These are phyloP conservation scores for Thalia dealbata DNA, from an alignment of 176 grass and related monocot species.

Conservation along the genomic window DNA sequence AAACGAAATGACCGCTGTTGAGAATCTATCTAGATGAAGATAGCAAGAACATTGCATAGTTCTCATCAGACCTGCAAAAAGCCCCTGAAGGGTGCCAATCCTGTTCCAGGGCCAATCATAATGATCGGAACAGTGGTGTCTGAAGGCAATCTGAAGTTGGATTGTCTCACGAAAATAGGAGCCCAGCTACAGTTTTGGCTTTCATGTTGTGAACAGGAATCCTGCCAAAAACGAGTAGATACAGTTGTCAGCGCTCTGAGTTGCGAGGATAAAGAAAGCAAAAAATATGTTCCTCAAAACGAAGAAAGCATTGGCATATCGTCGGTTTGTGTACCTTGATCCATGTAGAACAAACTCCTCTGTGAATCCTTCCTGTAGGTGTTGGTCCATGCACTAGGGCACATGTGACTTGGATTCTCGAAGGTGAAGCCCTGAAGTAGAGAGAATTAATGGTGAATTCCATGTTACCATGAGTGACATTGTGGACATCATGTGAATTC, in stretches of 20 bases:
- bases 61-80: conserved; percentile 56
- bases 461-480: conserved; percentile 11
- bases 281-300: background rate
- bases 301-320: background rate
- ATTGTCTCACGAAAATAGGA: conserved; percentile 74
- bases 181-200: conserved; percentile 59
- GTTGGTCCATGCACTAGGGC: conserved; percentile 63
- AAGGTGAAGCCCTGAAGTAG: conserved; percentile 48
- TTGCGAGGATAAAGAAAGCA: background rate
- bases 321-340: conserved; percentile 52
- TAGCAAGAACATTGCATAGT: background rate
- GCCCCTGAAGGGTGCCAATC: conserved; percentile 77
- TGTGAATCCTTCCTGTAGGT: conserved; percentile 65
- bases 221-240: conserved; percentile 31
- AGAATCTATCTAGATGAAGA: background rate
- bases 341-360: conserved; percentile 85
- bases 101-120: conserved; percentile 82
- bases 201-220: conserved; percentile 47
- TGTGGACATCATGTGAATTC: no score
- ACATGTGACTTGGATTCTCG: conserved; percentile 79
- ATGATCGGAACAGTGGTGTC: conserved; percentile 59
- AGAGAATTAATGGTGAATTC: conserved; percentile 14
- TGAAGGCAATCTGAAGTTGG: conserved; percentile 70
- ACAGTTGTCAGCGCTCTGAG: conserved; percentile 18
- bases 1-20: background rate